Evolutionary conservation across 345 rosid species (phyloP).

Genomic region (Cardamine chenopodiifolia): DNA sequence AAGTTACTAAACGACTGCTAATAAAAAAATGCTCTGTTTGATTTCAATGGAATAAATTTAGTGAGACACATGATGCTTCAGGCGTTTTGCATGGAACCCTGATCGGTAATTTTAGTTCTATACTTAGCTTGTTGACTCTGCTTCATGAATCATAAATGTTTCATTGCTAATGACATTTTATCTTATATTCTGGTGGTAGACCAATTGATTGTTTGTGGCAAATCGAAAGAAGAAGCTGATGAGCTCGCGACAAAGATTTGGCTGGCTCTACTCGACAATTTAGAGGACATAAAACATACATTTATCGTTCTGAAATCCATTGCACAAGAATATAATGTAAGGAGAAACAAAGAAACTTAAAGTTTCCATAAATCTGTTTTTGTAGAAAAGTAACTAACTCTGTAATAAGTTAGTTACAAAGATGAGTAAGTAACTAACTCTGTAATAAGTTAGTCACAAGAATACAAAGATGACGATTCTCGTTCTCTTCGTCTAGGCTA

Average conservation of each 20-base stretch:
- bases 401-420: no score
- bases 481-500: slow-evolving; percentile 38
- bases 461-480: slow-evolving; percentile 31
- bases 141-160: not conserved
- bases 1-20: not conserved
- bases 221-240: slow-evolving; percentile 66
- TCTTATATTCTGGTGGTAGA: slow-evolving; percentile 50
- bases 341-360: slow-evolving; percentile 14
- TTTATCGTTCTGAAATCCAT: slow-evolving; percentile 72
- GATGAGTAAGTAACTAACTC: not conserved
- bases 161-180: not conserved
- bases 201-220: slow-evolving; percentile 81
- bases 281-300: slow-evolving; percentile 79
- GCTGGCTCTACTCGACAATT: slow-evolving; percentile 78
- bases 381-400: not conserved
- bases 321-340: slow-evolving; percentile 77
- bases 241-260: slow-evolving; percentile 83
- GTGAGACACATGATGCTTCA: slow-evolving; percentile 44
- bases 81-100: slow-evolving; percentile 80
- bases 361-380: not conserved
- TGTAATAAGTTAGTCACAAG: no score
- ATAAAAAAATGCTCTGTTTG: not conserved
- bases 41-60: not conserved
- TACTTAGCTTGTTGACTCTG: slow-evolving; percentile 2
- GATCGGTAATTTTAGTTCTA: slow-evolving; percentile 55